Conservation (phyloP, 2,329 filamentous ascomycete species). For the Xylariaceae sp. region DNA sequence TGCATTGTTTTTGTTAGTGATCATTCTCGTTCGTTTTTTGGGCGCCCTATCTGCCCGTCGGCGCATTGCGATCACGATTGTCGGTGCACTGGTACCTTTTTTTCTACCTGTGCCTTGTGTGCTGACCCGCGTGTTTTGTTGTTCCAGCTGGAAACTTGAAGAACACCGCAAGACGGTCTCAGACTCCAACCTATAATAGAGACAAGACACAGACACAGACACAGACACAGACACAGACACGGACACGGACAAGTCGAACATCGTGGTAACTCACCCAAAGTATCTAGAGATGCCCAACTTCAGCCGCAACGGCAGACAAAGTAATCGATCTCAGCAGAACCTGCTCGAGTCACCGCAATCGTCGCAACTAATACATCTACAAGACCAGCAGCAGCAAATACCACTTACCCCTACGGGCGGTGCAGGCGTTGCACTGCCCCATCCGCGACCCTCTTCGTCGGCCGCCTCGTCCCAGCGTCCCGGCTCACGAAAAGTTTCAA, state of each 20-base stretch:
- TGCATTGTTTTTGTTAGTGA: too few relatives aligned
- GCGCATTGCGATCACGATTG: conserved; percentile 1
- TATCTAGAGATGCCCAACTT: conserved; percentile 45
- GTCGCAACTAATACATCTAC: conserved; percentile 22
- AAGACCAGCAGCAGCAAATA: conserved; percentile 24
- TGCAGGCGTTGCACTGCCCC: conserved; percentile 30
- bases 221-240: conserved; percentile 4
- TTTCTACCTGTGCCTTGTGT: conserved; percentile 8
- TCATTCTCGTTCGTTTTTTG: not conserved
- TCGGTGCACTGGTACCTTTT: conserved; percentile 14
- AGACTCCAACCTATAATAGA: too few relatives aligned
- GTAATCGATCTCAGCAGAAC: conserved; percentile 44
- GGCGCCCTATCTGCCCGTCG: not conserved
- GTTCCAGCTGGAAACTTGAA: conserved; percentile 6
- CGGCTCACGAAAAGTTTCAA: conserved; percentile 25
- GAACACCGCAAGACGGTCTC: too few relatives aligned
- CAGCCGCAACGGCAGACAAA: conserved; percentile 48
- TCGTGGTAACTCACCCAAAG: conserved; percentile 12
- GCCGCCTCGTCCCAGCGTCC: conserved; percentile 18
- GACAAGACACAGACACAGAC: too few relatives aligned
- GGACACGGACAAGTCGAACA: conserved; percentile 4
- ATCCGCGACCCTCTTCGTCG: conserved; percentile 20
- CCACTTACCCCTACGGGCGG: conserved; percentile 23
- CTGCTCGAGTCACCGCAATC: conserved; percentile 42
- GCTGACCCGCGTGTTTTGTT: conserved; percentile 5